Evolutionary conservation across 2,329 filamentous ascomycete genomes (phyloP).

Genomic region (Sclerotinia trifoliorum): DNA sequence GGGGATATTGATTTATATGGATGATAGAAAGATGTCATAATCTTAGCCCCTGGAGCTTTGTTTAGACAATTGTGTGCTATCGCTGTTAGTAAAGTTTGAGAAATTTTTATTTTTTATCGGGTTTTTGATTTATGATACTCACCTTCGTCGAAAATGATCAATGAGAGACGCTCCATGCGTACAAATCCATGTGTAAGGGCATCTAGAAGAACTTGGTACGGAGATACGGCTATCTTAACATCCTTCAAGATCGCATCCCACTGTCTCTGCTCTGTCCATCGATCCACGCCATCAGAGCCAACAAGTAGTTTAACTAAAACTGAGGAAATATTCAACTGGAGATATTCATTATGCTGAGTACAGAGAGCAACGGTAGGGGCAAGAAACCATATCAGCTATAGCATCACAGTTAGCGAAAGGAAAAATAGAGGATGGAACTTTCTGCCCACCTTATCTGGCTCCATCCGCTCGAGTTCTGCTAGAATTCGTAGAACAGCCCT

Average conservation of each 20-base stretch:
- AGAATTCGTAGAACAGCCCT: slow-evolving; percentile 64
- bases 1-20: slow-evolving; percentile 24
- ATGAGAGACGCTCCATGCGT: slow-evolving; percentile 50
- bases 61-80: slow-evolving; percentile 40
- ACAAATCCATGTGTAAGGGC: slow-evolving; percentile 64
- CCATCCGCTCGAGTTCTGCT: slow-evolving; percentile 57
- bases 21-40: slow-evolving; percentile 40
- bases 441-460: slow-evolving; percentile 51
- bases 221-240: slow-evolving; percentile 60
- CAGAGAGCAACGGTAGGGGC: slow-evolving; percentile 68
- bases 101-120: background rate
- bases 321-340: slow-evolving; percentile 57
- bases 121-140: slow-evolving; percentile 20
- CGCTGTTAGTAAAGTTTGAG: background rate
- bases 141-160: slow-evolving; percentile 69
- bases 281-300: slow-evolving; percentile 58
- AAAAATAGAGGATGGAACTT: background rate
- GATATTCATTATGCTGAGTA: slow-evolving; percentile 61
- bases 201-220: slow-evolving; percentile 58
- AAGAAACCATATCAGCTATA: slow-evolving; percentile 67
- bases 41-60: slow-evolving; percentile 36
- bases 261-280: slow-evolving; percentile 57
- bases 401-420: slow-evolving; percentile 26
- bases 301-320: slow-evolving; percentile 54
- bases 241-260: slow-evolving; percentile 60